These are phyloP conservation scores for Vaccinium macrocarpon DNA, from an alignment of 148 eudicot species.

Conservation along the genomic window DNA sequence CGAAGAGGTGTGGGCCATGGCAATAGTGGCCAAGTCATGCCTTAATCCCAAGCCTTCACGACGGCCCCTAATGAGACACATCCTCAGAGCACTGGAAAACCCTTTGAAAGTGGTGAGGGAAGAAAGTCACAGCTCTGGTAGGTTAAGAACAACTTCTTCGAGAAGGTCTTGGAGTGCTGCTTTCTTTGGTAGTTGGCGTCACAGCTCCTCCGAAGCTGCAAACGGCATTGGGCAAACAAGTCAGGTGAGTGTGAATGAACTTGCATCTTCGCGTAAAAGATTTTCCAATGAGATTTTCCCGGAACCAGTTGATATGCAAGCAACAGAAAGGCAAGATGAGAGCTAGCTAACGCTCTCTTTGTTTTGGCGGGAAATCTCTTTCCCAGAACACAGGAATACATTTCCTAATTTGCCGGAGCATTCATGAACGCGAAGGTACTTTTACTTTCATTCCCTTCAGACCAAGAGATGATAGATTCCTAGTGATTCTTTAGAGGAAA, in stretches of 20 bases:
- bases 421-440: neutral
- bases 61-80: conserved; percentile 42
- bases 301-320: conserved; percentile 31
- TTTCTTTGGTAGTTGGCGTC: conserved; percentile 43
- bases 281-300: conserved; percentile 45
- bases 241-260: conserved; percentile 20
- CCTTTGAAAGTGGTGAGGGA: conserved; percentile 45
- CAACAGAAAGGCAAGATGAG: conserved; percentile 28
- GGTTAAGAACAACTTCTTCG: conserved; percentile 35
- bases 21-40: conserved; percentile 46
- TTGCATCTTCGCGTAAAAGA: conserved; percentile 30
- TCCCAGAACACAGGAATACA: too few relatives aligned
- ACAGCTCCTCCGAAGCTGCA: conserved; percentile 34
- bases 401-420: too few relatives aligned
- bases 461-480: neutral
- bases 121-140: conserved; percentile 31
- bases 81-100: conserved; percentile 42
- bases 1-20: conserved; percentile 48
- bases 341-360: neutral
- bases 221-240: conserved; percentile 15
- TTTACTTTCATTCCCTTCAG: neutral
- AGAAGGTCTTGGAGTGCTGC: conserved; percentile 40
- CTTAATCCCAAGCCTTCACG: conserved; percentile 37
- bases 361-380: neutral
- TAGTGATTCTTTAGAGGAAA: neutral